Base-by-base conservation (phyloP, 1,284 basidiomycete genomes). In the Stygiomarasmius scandens region DNA sequence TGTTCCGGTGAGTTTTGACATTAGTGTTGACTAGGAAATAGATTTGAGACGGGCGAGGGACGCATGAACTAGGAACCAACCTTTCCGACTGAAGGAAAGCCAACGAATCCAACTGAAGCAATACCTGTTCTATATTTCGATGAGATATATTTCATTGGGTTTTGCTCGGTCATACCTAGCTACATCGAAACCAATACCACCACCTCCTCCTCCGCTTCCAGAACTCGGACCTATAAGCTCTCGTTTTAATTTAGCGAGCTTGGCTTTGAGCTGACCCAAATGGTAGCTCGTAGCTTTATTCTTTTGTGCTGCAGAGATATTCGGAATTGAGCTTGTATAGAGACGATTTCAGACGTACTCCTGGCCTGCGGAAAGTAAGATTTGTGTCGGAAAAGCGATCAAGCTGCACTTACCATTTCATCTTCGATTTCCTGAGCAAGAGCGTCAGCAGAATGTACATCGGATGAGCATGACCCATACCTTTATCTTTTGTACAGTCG, bases 1-100 rank as follows among this genome's bases (percentile, higher is more conserved):
- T 22, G 96, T 99, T 55, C 97, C 97, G 49, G 96, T 99, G 59
- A 99, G 81, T 70, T 96, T 98, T 46, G 95, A 96, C 96, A 99
- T 99, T 52, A 97, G 79, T 1, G 95, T 97, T 23, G 95, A 98
- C 88, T 99, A 79, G 9, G 24, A 19, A 49, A 43, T 22, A 29
- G 64, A 27, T 67, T 47, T 32, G 38, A 23, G 29, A 48, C 36
- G n/a, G 45, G 49, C 9, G 54, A 32, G 27, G 22, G 11, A 67
- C 60, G 60, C 62, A 48, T 63, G 64, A 38, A 45, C 48, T 44
- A 16, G 43, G 61, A 55, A 64, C 81, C 64, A 53, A 90, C 93
- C 82, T 97, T 92, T 72, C 89, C 89, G 24, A 93, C 91, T 45
- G 89, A 92, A 29, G 91, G 91, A 69, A 93, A 93, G 9, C 92